Evolutionary conservation across 2,329 filamentous ascomycete genomes (phyloP), one percentile per base, ranked within the genome.

Genomic region (Aspergillus costaricaensis): DNA sequence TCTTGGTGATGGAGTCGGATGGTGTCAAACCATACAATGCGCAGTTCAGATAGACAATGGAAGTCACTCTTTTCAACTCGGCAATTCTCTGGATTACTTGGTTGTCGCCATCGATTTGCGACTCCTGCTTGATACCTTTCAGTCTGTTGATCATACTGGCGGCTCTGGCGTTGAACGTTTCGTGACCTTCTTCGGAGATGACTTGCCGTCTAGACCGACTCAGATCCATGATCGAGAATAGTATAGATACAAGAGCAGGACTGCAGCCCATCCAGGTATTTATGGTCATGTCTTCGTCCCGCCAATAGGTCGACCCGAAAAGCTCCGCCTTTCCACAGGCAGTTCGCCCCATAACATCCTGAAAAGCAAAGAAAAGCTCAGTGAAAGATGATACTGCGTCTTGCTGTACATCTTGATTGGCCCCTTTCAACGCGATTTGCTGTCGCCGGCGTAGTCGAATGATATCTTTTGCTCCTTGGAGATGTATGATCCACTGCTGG

Each of bases 311-410:
- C 14, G 70, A 66, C 3, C 76, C 77, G 19, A 80, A 80, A 0
- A 78, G 69, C 0, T 77, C 75, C 0, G 75, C 72, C 9, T 78
- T 76, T 6, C 76, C 77, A 25, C 77, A 80, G 0, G 78, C 78
- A 0, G 78, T 80, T 25, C 77, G 71, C 39, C 78, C 77, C 39
- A 79, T 79, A 0, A 78, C 76, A 25, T 80, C 78, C 56, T 79
- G 78, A 7, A 77, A 80, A 5, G 78, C 78, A 47, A 80, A 80
- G 58, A 79, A 79, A 8, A 6, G 72, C 67, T 61, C 79, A 12
- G 55, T 57, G 48, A 64, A 64, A 3, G 50, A 44, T 1, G 60
- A 60, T n/a, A 64, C 57, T 1, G 60, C 50, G 25, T 52, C 47
- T 21, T 44, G 15, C 12, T 36, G 32, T 36, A 36, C 32, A 14